phyloP scores from a whole-genome alignment of 2,329 filamentous ascomycete genomes.

The Cryphonectria carpinicola region DNA sequence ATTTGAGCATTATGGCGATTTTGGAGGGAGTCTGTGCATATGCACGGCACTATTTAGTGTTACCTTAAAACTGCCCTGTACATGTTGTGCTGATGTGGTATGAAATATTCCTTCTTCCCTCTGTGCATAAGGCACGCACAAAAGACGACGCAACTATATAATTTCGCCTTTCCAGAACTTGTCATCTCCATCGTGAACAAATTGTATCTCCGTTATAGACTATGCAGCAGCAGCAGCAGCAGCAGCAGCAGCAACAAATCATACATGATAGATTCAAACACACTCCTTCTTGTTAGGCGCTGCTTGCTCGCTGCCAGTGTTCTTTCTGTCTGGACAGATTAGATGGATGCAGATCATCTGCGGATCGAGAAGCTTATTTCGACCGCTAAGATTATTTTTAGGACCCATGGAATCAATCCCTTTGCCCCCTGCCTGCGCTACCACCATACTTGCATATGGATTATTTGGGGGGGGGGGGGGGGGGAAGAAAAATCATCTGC shows the following conservation, averaged over 20 bases:
- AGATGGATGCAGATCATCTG: constrained; percentile 17
- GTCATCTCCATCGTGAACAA: not conserved
- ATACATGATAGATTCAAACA: not conserved
- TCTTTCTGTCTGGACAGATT: constrained; percentile 1
- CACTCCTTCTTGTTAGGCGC: not conserved
- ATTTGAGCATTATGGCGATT: not conserved
- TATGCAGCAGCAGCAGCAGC: not conserved
- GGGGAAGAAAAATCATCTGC: not conserved
- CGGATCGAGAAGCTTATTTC: constrained; percentile 15
- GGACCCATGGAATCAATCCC: not conserved
- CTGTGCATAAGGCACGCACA: not conserved
- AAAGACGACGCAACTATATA: not conserved
- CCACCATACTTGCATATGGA: constrained; percentile 39
- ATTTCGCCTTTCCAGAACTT: not conserved
- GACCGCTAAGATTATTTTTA: constrained; percentile 11
- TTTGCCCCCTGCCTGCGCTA: constrained; percentile 3
- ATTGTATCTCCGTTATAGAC: not conserved
- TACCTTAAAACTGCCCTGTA: not conserved
- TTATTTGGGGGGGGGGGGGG: not conserved
- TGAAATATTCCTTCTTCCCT: not conserved
- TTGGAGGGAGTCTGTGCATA: not conserved
- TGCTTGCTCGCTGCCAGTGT: not conserved
- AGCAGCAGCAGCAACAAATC: not conserved
- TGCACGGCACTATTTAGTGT: not conserved
- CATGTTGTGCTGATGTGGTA: not conserved